A percentile compares a stretch with the other conserved stretches of the same genome.
phyloP scores from a whole-genome alignment of 352 stramenopile genomes.

The Phytophthora sojae region DNA sequence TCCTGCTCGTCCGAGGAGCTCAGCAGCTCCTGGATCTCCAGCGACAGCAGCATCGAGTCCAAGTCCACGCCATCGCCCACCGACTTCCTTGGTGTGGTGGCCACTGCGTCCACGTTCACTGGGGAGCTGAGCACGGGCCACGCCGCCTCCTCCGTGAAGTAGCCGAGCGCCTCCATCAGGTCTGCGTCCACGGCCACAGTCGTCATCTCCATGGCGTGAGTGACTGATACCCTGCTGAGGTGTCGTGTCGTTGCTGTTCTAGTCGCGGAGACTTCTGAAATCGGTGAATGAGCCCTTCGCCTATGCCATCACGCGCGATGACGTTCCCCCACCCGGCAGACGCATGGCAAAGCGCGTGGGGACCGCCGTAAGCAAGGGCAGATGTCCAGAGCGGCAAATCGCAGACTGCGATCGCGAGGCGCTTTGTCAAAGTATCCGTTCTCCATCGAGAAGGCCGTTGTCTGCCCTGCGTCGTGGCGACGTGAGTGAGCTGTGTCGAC shows the following conservation, averaged over 20 bases:
- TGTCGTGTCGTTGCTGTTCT: too few species aligned
- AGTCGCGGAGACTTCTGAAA: slow-evolving; percentile 13
- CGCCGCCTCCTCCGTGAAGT: slow-evolving; percentile 25
- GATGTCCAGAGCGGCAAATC: slow-evolving; percentile 18
- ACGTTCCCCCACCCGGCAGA: not conserved
- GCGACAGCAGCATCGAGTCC: slow-evolving; percentile 30
- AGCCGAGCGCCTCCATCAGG: slow-evolving; percentile 35
- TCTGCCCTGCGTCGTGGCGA: not conserved
- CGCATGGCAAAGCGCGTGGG: slow-evolving; percentile 12
- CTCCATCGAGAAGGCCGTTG: not conserved
- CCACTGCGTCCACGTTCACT: not conserved
- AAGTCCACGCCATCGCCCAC: slow-evolving; percentile 6
- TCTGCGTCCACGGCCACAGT: slow-evolving; percentile 20
- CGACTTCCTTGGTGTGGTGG: not conserved
- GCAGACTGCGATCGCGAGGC: not conserved
- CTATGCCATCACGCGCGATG: slow-evolving; percentile 16
- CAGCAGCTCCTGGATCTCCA: slow-evolving; percentile 30
- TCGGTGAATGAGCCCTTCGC: slow-evolving; percentile 19
- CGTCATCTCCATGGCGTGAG: not conserved
- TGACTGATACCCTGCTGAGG: not conserved
- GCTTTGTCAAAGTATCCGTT: not conserved
- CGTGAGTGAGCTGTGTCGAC: not conserved
- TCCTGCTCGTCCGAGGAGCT: slow-evolving; percentile 1
- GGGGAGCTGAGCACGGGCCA: slow-evolving; percentile 6
- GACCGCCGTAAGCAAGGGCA: slow-evolving; percentile 5